Evolutionary conservation across 192 early-diverging fungal genomes (phyloP), one percentile per base, ranked within the genome.

Genomic region (Umbelopsis sp.): DNA sequence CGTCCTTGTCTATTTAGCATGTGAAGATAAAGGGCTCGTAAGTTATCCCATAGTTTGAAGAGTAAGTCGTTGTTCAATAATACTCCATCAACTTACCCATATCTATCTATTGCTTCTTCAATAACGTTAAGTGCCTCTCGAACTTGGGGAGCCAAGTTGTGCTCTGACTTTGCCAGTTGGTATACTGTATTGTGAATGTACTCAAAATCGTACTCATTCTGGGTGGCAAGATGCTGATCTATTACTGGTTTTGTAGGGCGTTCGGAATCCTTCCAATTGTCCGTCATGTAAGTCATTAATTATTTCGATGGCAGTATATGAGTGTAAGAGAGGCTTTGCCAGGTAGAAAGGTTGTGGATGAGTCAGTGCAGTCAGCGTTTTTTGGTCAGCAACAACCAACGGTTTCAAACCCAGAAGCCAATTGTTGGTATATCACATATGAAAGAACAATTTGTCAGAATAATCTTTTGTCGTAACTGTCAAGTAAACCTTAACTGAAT

Each of bases 71-170:
- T 25, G 22, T 54, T 21, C 16, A 3, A 11, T 3, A 4, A 53
- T 9, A 11, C 20, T 29, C 17, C 16, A 50, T 14, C 17, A 20
- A 68, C 78, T 22, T 87, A 90, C 89, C 88, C 88, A 53, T 89
- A 90, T 45, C 53, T 68, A 26, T 68, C 47, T 29, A 87, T 51
- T 24, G 87, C 80, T 69, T 86, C 74, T 76, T 86, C 86, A 54
- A 89, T 87, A 20, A 89, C 81, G 14, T 80, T 45, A 10, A 89
- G 69, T 38, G 88, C 82, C 56, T 81, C 73, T 29, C 77, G 80
- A 31, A 84, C 74, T 26, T 71, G 66, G 36, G 49, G 68, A 65
- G 74, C 81, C 43, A 83, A 74, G 6, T 72, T 21, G 31, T 75
- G 50, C 8, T 81, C 78, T 22, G 77, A 68, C 26, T 80, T 67